Evolutionary conservation across 2,329 filamentous ascomycete genomes (phyloP), one percentile per base, ranked within the genome.

Genomic region (Apiospora sp.): DNA sequence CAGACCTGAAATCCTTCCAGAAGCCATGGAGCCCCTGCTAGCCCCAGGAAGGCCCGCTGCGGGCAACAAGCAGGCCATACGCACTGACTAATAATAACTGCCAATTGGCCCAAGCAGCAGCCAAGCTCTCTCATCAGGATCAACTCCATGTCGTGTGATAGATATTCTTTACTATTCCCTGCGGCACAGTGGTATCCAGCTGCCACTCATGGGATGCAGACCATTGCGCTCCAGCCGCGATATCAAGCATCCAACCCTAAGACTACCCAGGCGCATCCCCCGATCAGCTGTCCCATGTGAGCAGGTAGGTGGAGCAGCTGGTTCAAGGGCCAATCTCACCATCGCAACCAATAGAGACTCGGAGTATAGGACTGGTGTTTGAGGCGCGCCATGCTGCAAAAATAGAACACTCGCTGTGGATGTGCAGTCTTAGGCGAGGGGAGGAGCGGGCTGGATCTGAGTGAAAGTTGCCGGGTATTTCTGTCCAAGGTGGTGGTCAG

Each of bases 1-100:
- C 58, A 41, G 34, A 64, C 58, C 34, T 41, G 58, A 64, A 64
- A 64, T 64, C 58, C 58, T 64, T 64, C 58, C 58, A 64, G 58
- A 64, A 64, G 58, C 58, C 34, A 41, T 41, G 34, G 34, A n/a
- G 4, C 34, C 34, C 34, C 12, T n/a, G 22, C 12, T 37, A 41
- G 58, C 58, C 58, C 58, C 58, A 64, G 30, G 19, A 41, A 41
- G 58, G 34, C 58, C 58, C 58, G 58, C 58, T 64, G 58, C 58
- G 58, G 58, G 37, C 5, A 41, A 41, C 34, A 41, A 12, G 54
- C 7, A 37, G 34, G 54, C 14, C 10, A n/a, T n/a, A n/a, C n/a
- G n/a, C n/a, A n/a, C n/a, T n/a, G n/a, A n/a, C n/a, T n/a, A n/a
- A n/a, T 14, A 10, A 13, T n/a, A 48, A 10, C 19, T 37, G 58